Evolutionary conservation across 805 yeast genomes (phyloP), one percentile per base, ranked within the genome.

Genomic region (Metschnikowia colocasiae): DNA sequence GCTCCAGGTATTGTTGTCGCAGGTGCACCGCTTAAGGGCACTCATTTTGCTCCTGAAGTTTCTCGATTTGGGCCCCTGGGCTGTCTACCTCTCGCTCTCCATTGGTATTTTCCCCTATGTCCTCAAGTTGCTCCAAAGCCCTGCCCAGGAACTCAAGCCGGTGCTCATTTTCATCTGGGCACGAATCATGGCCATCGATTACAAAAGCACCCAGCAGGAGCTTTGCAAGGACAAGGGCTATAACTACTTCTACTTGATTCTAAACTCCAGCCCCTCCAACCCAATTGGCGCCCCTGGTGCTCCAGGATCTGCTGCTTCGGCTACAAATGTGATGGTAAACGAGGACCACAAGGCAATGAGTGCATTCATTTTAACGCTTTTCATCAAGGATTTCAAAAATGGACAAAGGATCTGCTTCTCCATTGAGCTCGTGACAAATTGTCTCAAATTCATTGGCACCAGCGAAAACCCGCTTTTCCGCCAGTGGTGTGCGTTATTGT

Each of bases 111-210:
- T 92, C 65, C 98, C 98, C 0, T 94, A 94, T 61, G 96, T 94
- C 27, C 71, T 92, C 46, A 89, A 91, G 58, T 74, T 94, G 19
- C 69, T 94, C 29, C 98, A 92, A 62, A 84, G 95, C 50, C 98
- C 98, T 0, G 97, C 98, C 0, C 95, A 88, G 23, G 98, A 94
- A 59, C 73, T 94, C 49, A 90, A 90, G 59, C 98, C 98, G 0
- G 96, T 92, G 3, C 68, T 94, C 48, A 94, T 94, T 1, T 94
- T 92, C 59, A 94, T 94, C 46, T 94, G 99, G 99, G 96, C 98
- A 0, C 76, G 98, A 55, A 89, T 94, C 19, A 89, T 94, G 94
- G 91, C 97, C 2, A 95, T 94, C 20, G 98, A 92, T 65, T 85
- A 86, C 62, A 79, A 81, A 54, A 85, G 86, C 59, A 88, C 96